Evolutionary conservation across 805 yeast genomes (phyloP).

Genomic region (Kuraishia piskuri): DNA sequence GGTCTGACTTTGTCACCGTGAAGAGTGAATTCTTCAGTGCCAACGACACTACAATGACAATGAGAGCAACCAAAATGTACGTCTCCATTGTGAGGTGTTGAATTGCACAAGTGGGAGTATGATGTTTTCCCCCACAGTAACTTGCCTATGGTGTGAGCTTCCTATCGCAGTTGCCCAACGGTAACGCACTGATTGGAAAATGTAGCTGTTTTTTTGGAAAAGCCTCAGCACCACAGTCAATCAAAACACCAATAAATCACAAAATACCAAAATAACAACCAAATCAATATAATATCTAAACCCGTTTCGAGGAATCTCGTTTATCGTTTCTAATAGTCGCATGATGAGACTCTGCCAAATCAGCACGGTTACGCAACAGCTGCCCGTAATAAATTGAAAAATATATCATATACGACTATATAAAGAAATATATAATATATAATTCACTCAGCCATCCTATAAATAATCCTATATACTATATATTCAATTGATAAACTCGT

Average conservation of each 20-base stretch:
- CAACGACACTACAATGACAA: conserved; percentile 12
- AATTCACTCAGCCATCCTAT: not conserved
- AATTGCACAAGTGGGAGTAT: too few relatives aligned
- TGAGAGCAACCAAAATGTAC: conserved; percentile 14
- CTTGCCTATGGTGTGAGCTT: not conserved
- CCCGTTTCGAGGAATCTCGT: not conserved
- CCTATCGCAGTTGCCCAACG: too few relatives aligned
- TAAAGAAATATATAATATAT: not conserved
- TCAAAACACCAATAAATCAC: too few relatives aligned
- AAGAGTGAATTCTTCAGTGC: conserved; percentile 11
- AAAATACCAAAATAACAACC: too few relatives aligned
- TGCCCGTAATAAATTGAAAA: too few relatives aligned
- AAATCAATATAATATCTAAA: not conserved
- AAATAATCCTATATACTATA: too few relatives aligned
- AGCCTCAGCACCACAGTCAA: too few relatives aligned
- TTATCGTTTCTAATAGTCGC: not conserved
- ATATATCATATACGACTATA: too few relatives aligned
- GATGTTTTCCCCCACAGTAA: too few relatives aligned
- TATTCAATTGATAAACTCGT: not conserved
- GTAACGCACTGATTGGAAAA: too few relatives aligned
- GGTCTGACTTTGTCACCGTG: not conserved
- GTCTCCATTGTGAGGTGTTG: conserved; percentile 15
- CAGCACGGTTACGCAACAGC: not conserved
- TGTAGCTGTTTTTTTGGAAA: too few relatives aligned
- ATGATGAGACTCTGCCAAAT: not conserved